Evolutionary conservation across 1,284 basidiomycete species (phyloP).

Genomic region (Ganoderma resinaceum): DNA sequence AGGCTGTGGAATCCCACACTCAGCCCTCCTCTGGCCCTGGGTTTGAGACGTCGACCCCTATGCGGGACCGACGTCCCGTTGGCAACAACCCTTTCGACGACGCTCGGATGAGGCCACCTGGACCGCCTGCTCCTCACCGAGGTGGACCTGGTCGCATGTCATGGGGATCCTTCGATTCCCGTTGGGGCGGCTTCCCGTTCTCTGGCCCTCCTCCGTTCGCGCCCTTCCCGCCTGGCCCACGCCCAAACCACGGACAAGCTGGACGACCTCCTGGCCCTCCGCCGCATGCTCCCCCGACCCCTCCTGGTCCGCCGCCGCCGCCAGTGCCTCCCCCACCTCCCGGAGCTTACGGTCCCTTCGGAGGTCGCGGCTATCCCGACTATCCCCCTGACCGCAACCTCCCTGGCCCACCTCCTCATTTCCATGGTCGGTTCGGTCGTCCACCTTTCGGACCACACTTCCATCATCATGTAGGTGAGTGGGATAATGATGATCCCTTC

Average conservation of each 20-base stretch:
- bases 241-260: conserved; percentile 18
- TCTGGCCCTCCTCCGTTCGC: neutral
- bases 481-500: conserved; percentile 19
- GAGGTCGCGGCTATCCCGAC: conserved; percentile 4
- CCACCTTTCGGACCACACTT: conserved; percentile 11
- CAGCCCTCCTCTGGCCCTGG: conserved; percentile 8
- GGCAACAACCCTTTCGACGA: neutral
- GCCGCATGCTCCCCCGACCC: conserved; percentile 20
- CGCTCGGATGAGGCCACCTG: neutral
- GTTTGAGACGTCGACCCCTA: conserved; percentile 33
- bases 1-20: conserved; percentile 5
- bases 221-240: conserved; percentile 9
- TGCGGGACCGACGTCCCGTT: conserved; percentile 15
- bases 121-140: conserved; percentile 4
- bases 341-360: conserved; percentile 29
- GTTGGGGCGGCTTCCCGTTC: conserved; percentile 14
- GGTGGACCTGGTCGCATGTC: conserved; percentile 17
- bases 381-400: conserved; percentile 2
- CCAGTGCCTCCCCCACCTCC: conserved; percentile 30
- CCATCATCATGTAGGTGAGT: conserved; percentile 14
- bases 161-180: conserved; percentile 25
- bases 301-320: conserved; percentile 18
- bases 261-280: conserved; percentile 35
- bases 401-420: conserved; percentile 20
- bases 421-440: conserved; percentile 19